Evolutionary conservation across 345 rosid genomes (phyloP), one percentile per base, ranked within the genome.

Genomic region (Hirschfeldia incana): DNA sequence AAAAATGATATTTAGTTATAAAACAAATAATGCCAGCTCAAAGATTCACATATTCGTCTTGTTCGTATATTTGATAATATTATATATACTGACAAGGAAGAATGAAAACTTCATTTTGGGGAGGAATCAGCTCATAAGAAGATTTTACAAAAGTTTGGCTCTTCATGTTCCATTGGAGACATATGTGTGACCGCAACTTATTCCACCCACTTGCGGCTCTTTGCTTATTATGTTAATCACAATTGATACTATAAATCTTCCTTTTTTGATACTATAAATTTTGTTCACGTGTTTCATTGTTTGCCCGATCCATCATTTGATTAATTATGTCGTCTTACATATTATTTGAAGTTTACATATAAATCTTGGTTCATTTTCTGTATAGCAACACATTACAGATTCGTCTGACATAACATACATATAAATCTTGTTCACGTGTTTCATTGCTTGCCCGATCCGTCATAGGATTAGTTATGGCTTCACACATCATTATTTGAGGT

Each of bases 111-210:
- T 42, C 2, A 27, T 42, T 63, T 70, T 77, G 81, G 9, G 11
- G 65, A 64, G 61, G 76, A 65, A 78, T 65, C 60, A 71, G 16
- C 46, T 28, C 28, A 71, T 71, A 71, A 39, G 55, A 44, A 63
- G 57, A 71, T 37, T 12, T 29, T 28, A 53, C 60, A 78, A 16
- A 10, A 65, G 3, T 65, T 78, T 78, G 76, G 51, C 76, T 66
- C 76, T 78, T 78, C 81, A 65, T 39, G 59, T 72, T 65, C 11
- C 34, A 78, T 72, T 8, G 77, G 36, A 78, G 73, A 72, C 77
- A 72, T 53, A 16, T 36, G 72, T 12, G 72, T 65, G 60, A 69
- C 33, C 21, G 32, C 75, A 32, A 62, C 80, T 26, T 58, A 27
- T 13, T 29, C 39, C 30, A 68, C 67, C 75, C 70, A 77, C 80